phyloP scores from a whole-genome alignment of 345 rosid species.

The Populus simonii region DNA sequence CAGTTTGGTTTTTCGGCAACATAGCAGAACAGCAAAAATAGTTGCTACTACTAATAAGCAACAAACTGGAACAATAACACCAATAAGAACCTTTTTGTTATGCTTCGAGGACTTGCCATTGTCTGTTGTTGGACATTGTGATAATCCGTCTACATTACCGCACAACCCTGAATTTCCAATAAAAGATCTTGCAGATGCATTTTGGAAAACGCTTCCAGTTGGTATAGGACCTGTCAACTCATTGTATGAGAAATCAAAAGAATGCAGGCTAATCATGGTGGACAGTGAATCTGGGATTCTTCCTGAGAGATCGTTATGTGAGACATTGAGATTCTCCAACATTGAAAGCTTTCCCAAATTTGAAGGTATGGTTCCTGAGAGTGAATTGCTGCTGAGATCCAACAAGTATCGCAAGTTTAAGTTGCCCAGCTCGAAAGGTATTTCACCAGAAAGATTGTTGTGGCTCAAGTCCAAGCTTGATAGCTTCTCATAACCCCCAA shows the following conservation, averaged over 20 bases:
- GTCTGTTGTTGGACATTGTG: constrained; percentile 26
- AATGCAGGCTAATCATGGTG: constrained; percentile 42
- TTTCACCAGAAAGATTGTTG: constrained; percentile 51
- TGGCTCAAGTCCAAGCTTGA: constrained; percentile 51
- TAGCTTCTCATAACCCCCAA: constrained; percentile 38
- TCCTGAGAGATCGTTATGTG: constrained; percentile 53
- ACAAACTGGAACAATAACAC: constrained; percentile 38
- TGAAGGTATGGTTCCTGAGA: constrained; percentile 52
- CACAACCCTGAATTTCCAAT: constrained; percentile 58
- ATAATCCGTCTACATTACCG: constrained; percentile 43
- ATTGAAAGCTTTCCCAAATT: constrained; percentile 36
- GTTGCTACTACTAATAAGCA: constrained; percentile 23
- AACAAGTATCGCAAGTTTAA: constrained; percentile 40
- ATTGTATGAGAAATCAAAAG: constrained; percentile 56
- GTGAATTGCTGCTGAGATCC: constrained; percentile 66
- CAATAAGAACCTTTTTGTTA: constrained; percentile 31
- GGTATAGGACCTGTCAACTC: constrained; percentile 52
- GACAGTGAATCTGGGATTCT: constrained; percentile 48
- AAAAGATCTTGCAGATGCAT: constrained; percentile 38
- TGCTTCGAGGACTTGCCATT: constrained; percentile 19
- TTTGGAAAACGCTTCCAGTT: constrained; percentile 34
- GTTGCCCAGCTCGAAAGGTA: constrained; percentile 45
- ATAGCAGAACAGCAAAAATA: constrained; percentile 9
- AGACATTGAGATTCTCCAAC: constrained; percentile 51
- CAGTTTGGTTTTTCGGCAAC: constrained; percentile 11